These are phyloP conservation scores for Neofusicoccum umdonicola DNA, from an alignment of 2,329 filamentous ascomycete species.

Conservation along the genomic window DNA sequence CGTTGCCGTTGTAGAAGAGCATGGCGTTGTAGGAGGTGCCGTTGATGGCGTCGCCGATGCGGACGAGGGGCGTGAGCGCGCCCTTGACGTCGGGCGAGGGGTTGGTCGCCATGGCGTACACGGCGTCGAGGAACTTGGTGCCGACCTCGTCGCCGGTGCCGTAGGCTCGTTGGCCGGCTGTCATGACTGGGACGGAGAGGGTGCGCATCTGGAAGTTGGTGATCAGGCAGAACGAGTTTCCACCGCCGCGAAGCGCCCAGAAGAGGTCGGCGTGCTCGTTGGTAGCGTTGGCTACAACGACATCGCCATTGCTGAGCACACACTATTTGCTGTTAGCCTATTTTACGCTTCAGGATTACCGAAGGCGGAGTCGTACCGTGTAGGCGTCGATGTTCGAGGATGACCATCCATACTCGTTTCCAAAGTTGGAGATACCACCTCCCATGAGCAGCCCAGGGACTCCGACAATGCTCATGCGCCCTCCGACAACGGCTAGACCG, in stretches of 20 bases:
- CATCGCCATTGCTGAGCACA: constrained; percentile 39
- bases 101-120: constrained; percentile 17
- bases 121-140: constrained; percentile 16
- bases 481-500: constrained; percentile 26
- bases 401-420: constrained; percentile 46
- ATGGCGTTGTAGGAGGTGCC: constrained; percentile 22
- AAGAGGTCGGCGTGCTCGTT: constrained; percentile 32
- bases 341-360: too few species aligned
- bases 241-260: constrained; percentile 38
- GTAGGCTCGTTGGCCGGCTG: constrained; percentile 22
- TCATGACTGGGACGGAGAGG: constrained; percentile 11
- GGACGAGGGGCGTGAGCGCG: constrained; percentile 22
- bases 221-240: constrained; percentile 33
- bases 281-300: constrained; percentile 26
- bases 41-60: constrained; percentile 21
- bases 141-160: constrained; percentile 14
- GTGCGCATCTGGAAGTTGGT: constrained; percentile 25
- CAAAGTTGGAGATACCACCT: constrained; percentile 30
- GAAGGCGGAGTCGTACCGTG: constrained; percentile 42
- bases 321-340: not conserved
- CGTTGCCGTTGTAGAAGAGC: constrained; percentile 23
- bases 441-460: constrained; percentile 49
- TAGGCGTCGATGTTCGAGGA: constrained; percentile 48
- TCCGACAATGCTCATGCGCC: constrained; percentile 45
- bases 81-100: constrained; percentile 18